Evolutionary conservation across 2,329 filamentous ascomycete species (phyloP), one percentile per base, ranked within the genome.

Genomic region (Trichoderma koningii): DNA sequence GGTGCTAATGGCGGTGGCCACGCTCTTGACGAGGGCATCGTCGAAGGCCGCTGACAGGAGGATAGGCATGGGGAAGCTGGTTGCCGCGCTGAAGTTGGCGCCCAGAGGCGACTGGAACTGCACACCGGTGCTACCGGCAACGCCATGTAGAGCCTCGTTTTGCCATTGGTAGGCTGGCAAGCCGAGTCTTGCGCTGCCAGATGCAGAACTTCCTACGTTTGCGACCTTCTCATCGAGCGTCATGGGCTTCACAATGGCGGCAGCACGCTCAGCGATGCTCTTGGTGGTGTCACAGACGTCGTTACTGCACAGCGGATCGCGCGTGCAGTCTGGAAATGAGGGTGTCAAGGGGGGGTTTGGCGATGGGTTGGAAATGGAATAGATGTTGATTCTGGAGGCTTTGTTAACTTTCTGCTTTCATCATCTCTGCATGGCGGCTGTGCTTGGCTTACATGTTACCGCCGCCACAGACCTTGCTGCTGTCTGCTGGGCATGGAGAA

Each of bases 51-150:
- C 86, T 23, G 83, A 83, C 69, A 87, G 82, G 2, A 83, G 74
- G 59, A 91, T 87, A 0, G 87, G 87, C 71, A 85, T 82, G 0
- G 88, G 87, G 70, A 90, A 90, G 0, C 84, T 86, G 0, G 88
- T 90, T 0, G 87, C 85, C 71, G 83, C 84, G 67, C 79, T 83
- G 71, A 82, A 90, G 19, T 66, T 51, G 45, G 44, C 56, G 26
- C 59, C 63, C 71, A 71, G 17, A 75, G 78, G 69, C 2, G 26
- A 41, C 48, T 69, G 55, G 56, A 69, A 66, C 7, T 66, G 57
- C 15, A 86, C 84, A 0, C 85, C 86, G 0, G 82, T 82, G 21
- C 80, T 81, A 4, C 69, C 71, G 4, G 83, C 86, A 0, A 90
- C 78, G 1, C 88, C 88, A 70, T 89, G 87, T 0, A 89, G 80